Conservation (phyloP, 805 yeast species). For the Komagataella ulmi region DNA sequence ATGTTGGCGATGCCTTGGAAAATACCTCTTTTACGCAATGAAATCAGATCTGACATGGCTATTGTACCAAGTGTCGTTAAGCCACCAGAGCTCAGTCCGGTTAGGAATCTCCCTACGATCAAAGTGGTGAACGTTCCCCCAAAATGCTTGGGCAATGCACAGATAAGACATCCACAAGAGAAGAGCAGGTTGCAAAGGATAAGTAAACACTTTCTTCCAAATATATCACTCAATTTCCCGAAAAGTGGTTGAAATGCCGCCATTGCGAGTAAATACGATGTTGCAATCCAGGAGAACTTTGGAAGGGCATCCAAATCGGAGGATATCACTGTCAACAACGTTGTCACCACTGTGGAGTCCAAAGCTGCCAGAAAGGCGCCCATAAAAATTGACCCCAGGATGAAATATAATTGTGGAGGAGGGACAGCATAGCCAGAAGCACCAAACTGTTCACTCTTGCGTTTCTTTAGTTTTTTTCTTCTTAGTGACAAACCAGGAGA, state of each 20-base stretch:
- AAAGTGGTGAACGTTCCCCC: slow-evolving; percentile 25
- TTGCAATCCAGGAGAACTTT: slow-evolving; percentile 61
- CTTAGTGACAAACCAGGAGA: not conserved
- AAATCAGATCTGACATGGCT: slow-evolving; percentile 66
- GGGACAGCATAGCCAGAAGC: slow-evolving; percentile 9
- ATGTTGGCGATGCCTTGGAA: slow-evolving; percentile 81
- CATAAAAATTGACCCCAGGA: slow-evolving; percentile 27
- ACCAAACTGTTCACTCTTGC: not conserved
- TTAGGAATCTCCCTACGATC: slow-evolving; percentile 48
- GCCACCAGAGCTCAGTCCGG: slow-evolving; percentile 92
- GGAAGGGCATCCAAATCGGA: slow-evolving; percentile 54
- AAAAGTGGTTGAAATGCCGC: slow-evolving; percentile 65
- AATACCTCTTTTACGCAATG: slow-evolving; percentile 68
- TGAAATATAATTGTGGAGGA: slow-evolving; percentile 13
- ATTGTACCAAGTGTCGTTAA: slow-evolving; percentile 67
- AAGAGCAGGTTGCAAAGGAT: slow-evolving; percentile 42
- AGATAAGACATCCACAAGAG: slow-evolving; percentile 41
- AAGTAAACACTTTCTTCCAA: slow-evolving; percentile 46
- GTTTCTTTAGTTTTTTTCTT: not conserved
- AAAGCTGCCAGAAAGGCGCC: slow-evolving; percentile 48
- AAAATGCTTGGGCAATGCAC: slow-evolving; percentile 28
- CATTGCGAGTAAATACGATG: slow-evolving; percentile 52
- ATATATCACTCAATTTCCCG: slow-evolving; percentile 61
- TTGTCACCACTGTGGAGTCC: slow-evolving; percentile 58
- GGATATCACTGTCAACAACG: slow-evolving; percentile 51